Evolutionary conservation across 805 yeast species (phyloP).

Genomic region (Myxozyma melibiosi): DNA sequence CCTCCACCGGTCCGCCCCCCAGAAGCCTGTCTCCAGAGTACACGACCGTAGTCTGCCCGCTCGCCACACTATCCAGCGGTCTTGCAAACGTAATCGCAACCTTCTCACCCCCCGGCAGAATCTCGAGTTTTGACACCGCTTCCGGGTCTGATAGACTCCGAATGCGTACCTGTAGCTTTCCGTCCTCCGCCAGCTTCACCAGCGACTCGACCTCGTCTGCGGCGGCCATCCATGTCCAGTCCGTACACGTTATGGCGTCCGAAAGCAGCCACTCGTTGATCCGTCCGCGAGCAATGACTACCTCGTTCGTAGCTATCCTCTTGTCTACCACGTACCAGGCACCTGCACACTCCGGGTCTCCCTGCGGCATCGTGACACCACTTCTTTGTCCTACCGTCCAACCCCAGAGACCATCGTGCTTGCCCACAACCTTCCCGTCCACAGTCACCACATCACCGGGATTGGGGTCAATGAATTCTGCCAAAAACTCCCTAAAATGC

Average conservation of each 20-base stretch:
- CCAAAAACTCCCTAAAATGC: constrained; percentile 65
- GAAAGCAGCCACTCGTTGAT: constrained; percentile 60
- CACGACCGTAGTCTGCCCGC: constrained; percentile 82
- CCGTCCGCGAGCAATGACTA: constrained; percentile 75
- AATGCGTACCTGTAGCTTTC: constrained; percentile 57
- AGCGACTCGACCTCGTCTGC: not conserved
- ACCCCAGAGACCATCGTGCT: constrained; percentile 86
- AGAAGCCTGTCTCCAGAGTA: constrained; percentile 67
- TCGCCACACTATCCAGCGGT: constrained; percentile 73
- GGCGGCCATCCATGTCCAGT: constrained; percentile 55
- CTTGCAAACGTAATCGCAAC: constrained; percentile 48
- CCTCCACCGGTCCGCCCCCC: constrained; percentile 55
- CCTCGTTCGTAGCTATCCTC: constrained; percentile 60
- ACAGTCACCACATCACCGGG: constrained; percentile 82
- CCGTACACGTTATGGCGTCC: constrained; percentile 46
- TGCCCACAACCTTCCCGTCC: constrained; percentile 75
- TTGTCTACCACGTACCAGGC: constrained; percentile 87
- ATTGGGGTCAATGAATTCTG: constrained; percentile 68
- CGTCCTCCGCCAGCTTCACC: constrained; percentile 24
- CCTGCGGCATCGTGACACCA: constrained; percentile 85
- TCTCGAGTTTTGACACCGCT: not conserved
- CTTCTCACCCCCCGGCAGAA: constrained; percentile 21
- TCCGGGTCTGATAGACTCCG: constrained; percentile 63
- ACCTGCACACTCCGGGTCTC: constrained; percentile 63
- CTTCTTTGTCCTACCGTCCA: constrained; percentile 92